Evolutionary conservation across 306 rosid species (phyloP).

Genomic region (Calophaca sinica): DNA sequence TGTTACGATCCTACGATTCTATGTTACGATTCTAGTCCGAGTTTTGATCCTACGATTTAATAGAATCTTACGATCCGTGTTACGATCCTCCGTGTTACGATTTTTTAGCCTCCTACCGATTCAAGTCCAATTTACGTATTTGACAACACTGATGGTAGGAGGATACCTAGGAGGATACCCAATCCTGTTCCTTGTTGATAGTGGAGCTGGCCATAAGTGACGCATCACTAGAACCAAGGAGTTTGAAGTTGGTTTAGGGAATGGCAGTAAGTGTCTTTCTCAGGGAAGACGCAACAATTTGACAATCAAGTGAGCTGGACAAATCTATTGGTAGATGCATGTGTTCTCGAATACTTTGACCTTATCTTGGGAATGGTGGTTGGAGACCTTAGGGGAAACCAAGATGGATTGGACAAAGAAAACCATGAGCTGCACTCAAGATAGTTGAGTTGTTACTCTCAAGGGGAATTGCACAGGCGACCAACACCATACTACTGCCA

Average conservation of each 20-base stretch:
- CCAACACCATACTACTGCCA: not conserved
- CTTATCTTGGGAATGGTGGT: not conserved
- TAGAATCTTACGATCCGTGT: too few species aligned
- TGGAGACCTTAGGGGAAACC: not conserved
- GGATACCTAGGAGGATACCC: conserved; percentile 1
- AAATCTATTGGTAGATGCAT: not conserved
- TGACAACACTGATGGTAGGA: not conserved
- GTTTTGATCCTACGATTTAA: too few species aligned
- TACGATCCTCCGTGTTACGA: too few species aligned
- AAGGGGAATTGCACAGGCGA: not conserved
- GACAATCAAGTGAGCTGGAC: conserved; percentile 1
- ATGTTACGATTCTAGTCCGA: too few species aligned
- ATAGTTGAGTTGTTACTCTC: not conserved
- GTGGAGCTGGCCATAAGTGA: conserved; percentile 9
- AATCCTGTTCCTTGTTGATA: not conserved
- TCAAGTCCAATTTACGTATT: too few species aligned
- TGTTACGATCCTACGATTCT: too few species aligned
- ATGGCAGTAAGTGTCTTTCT: not conserved
- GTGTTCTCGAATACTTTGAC: not conserved
- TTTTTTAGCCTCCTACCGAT: too few species aligned
- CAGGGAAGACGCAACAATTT: not conserved
- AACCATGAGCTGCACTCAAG: not conserved
- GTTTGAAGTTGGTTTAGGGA: not conserved
- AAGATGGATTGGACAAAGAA: conserved; percentile 3
- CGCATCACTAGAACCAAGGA: not conserved